Base-by-base conservation (phyloP, 2,329 filamentous ascomycete species). In the Bipolaris victoriae region DNA sequence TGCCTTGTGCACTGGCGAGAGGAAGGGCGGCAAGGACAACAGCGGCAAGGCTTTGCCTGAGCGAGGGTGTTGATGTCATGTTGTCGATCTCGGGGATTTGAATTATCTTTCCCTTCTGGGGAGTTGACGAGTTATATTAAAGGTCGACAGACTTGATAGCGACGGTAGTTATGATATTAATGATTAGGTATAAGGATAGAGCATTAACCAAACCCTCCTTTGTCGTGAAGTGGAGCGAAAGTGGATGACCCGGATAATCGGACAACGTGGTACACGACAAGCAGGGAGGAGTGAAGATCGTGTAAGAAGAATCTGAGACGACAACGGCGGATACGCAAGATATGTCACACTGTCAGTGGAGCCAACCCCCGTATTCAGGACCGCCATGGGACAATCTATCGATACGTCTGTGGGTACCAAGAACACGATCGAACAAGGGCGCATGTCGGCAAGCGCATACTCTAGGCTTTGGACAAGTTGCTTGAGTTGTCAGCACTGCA, bases 11-110 rank as follows among this genome's bases (percentile, higher is more conserved):
- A 22, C 10, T 36, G 18, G 49, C 49, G 18, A 56, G 31, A 16
- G 54, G 54, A 33, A 52, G 41, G 29, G 54, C 36, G 31, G 54
- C 49, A 37, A 56, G 54, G 36, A 52, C 54, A n/a, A 26, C 54
- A 35, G 54, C 50, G n/a, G 54, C 49, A n/a, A 56, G 36, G 26
- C 49, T 43, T 15, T 56, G 54, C 49, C 52, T 52, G 48, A 56
- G 52, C 11, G 39, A 35, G 13, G 29, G 45, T 6, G 49, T 41
- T 3, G 43, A 47, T 29, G 54, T 43, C 53, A 56, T 56, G 10
- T 18, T 29, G 26, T 15, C 6, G 26, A 39, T 33, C 29, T 31
- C 10, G 29, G 29, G 29, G 10, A 31, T 51, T 52, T 11, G 7
- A 22, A 15, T 35, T 48, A 37, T n/a, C 9, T 37, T 1, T 18